Evolutionary conservation across 1,139 yeast genomes (phyloP), one percentile per base, ranked within the genome.

Genomic region (Debaryomycetaceae sp.): DNA sequence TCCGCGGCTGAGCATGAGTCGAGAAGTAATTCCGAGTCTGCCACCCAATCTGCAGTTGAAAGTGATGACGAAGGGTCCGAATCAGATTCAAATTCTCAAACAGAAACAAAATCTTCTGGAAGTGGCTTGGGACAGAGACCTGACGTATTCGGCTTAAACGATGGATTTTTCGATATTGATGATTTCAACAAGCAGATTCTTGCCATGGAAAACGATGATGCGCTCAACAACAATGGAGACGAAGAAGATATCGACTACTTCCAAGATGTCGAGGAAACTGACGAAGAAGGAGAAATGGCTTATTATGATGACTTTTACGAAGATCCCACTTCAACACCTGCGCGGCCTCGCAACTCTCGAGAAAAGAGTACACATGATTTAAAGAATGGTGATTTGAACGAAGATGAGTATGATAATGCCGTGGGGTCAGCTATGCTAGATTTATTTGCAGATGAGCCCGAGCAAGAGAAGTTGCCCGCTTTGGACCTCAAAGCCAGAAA

Each of bases 151-250:
- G 94, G 87, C 3, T 63, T 86, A 26, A 82, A 87, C 45, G 95
- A 85, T 45, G 83, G 75, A 7, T 79, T 87, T 41, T 90, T 90
- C 49, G 77, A 85, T 36, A 73, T 90, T 24, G 94, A 85, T 39
- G 81, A 79, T 27, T 87, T 82, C 58, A 82, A 86, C 51, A 76
- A 73, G 46, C 94, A 86, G 49, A 75, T 85, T 5, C 51, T 82
- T 27, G 83, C 75, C 3, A 67, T 78, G 44, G 95, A 85, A 45
- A 56, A 68, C 11, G 14, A 24, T 15, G 18, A 24, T n/a, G 56
- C 58, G 11, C 54, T 54, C 16, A 52, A 37, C 23, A 54, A 53
- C 11, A 58, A 58, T 26, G 63, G 61, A 19, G 64, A 57, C 12
- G 71, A 62, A n/a, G 75, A 64, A 15, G 73, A 66, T 22, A 62